phyloP scores from a whole-genome alignment of 805 yeast genomes.

The Candida lessepsii region DNA sequence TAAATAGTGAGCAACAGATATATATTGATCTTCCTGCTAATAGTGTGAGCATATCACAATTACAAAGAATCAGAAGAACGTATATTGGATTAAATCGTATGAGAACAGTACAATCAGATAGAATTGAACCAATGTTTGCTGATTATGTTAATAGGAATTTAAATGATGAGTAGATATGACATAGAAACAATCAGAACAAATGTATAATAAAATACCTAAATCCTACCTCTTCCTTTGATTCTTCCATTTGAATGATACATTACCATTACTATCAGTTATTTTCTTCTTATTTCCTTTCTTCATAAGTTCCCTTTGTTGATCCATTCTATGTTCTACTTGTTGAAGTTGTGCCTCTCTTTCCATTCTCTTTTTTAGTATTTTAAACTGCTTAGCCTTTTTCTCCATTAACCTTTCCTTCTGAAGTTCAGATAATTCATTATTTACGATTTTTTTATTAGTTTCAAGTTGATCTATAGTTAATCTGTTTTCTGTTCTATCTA shows the following conservation, averaged over 20 bases:
- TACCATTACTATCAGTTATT: conserved; percentile 63
- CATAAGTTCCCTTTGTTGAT: conserved; percentile 77
- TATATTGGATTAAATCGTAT: conserved; percentile 79
- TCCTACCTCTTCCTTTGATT: conserved; percentile 60
- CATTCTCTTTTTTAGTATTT: conserved; percentile 59
- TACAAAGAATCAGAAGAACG: conserved; percentile 81
- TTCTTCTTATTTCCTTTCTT: conserved; percentile 86
- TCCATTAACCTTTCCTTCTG: conserved; percentile 39
- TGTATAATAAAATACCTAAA: too few species aligned
- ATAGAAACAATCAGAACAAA: background rate
- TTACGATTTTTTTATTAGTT: conserved; percentile 30
- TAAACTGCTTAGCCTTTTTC: conserved; percentile 61
- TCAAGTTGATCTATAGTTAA: conserved; percentile 59
- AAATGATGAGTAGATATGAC: conserved; percentile 5
- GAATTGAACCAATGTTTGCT: conserved; percentile 71
- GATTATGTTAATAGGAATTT: conserved; percentile 73
- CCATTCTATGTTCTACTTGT: conserved; percentile 70
- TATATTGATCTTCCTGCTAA: conserved; percentile 62
- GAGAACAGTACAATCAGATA: conserved; percentile 65
- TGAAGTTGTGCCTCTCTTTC: conserved; percentile 68
- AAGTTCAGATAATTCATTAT: conserved; percentile 24
- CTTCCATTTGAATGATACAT: conserved; percentile 79
- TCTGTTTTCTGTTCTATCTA: conserved; percentile 70
- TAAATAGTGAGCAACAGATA: conserved; percentile 43
- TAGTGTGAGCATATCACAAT: conserved; percentile 65